These are phyloP conservation scores for Urostyla sp. DNA, from an alignment of 73 alveolate genomes.

Conservation along the genomic window DNA sequence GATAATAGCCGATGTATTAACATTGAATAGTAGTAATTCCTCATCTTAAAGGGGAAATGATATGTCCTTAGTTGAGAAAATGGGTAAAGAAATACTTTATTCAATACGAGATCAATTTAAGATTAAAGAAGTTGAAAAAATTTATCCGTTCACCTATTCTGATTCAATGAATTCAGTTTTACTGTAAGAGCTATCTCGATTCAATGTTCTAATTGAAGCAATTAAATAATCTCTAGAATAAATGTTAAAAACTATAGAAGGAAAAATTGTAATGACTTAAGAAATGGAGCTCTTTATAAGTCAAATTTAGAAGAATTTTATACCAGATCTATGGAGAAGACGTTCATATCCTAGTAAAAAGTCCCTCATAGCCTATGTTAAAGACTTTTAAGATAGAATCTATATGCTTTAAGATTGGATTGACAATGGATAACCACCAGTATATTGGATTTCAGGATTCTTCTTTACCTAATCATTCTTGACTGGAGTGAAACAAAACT, in stretches of 20 bases:
- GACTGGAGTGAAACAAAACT: constrained; percentile 94
- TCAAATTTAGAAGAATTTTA: constrained; percentile 80
- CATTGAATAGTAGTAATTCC: constrained; percentile 76
- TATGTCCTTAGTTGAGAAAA: constrained; percentile 78
- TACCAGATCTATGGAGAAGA: constrained; percentile 93
- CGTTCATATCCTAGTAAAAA: constrained; percentile 89
- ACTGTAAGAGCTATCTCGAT: constrained; percentile 91
- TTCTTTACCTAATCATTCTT: constrained; percentile 95
- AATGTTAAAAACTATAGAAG: constrained; percentile 88
- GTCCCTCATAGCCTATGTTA: constrained; percentile 87
- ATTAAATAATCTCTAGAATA: constrained; percentile 79
- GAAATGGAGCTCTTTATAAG: constrained; percentile 90
- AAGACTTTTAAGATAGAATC: constrained; percentile 88
- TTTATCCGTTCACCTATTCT: constrained; percentile 88
- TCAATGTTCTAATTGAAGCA: constrained; percentile 82
- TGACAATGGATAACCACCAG: constrained; percentile 88
- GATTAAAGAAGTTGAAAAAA: constrained; percentile 81
- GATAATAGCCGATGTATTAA: constrained; percentile 77
- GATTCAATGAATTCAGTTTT: constrained; percentile 95
- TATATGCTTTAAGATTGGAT: constrained; percentile 94
- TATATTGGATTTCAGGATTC: constrained; percentile 97
- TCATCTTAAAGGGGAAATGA: constrained; percentile 75
- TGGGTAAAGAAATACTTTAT: constrained; percentile 81
- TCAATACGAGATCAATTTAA: constrained; percentile 86
- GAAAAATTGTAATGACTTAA: constrained; percentile 89